Conservation (phyloP, 805 yeast genomes). For the Candida tallmaniae region DNA sequence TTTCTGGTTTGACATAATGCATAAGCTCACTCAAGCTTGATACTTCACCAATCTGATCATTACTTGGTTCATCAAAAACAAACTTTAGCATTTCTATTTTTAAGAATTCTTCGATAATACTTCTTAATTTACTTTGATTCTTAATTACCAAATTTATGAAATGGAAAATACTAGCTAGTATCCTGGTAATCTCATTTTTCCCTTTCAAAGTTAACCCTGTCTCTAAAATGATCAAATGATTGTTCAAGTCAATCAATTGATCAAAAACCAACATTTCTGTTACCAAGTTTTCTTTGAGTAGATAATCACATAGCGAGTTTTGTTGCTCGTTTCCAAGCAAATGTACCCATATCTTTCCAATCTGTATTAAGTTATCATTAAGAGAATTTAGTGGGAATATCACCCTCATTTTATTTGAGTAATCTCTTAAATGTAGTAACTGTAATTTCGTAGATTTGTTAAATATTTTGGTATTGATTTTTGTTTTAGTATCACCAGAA, state of each 20-base stretch:
- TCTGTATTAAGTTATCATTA: conserved; percentile 7
- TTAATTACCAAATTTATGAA: conserved; percentile 11
- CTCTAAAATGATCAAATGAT: conserved; percentile 44
- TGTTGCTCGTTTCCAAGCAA: conserved; percentile 60
- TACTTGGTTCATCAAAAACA: conserved; percentile 33
- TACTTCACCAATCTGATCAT: conserved; percentile 46
- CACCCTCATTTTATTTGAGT: conserved; percentile 3
- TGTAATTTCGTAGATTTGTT: background rate
- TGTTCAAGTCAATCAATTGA: conserved; percentile 34
- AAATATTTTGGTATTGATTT: background rate
- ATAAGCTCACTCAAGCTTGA: conserved; percentile 36
- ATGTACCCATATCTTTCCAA: conserved; percentile 45
- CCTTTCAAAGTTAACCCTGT: conserved; percentile 47
- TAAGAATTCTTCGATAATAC: conserved; percentile 43
- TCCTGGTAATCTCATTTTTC: conserved; percentile 22
- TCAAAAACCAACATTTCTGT: conserved; percentile 38
- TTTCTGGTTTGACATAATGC: conserved; percentile 17
- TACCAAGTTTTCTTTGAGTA: conserved; percentile 27
- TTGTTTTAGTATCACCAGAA: background rate
- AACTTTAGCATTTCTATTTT: conserved; percentile 41
- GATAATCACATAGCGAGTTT: conserved; percentile 43
- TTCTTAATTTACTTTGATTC: conserved; percentile 23
- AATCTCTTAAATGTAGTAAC: conserved; percentile 16
- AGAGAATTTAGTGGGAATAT: conserved; percentile 33
- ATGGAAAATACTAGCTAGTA: conserved; percentile 31